Conservation (phyloP, 306 rosid species). For the Inga oerstediana region DNA sequence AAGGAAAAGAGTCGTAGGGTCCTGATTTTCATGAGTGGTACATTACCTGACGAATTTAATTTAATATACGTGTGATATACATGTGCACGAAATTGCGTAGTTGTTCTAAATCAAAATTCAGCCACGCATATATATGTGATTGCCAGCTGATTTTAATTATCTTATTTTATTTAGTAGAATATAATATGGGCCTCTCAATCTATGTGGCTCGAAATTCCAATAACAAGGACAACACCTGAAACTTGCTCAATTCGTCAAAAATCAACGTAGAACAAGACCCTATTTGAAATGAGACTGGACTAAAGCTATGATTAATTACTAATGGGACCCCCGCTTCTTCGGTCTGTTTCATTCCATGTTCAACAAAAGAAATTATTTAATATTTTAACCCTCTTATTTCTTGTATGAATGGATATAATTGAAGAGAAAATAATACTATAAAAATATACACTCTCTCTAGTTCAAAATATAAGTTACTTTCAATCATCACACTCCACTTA, state of each 20-base stretch:
- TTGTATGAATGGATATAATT: too few species aligned
- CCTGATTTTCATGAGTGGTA: conserved; percentile 16
- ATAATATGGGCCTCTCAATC: not conserved
- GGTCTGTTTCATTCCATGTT: not conserved
- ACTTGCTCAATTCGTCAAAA: conserved; percentile 1
- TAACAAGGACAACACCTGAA: conserved; percentile 21
- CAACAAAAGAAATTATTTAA: too few species aligned
- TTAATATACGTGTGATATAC: not conserved
- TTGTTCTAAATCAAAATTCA: conserved; percentile 12
- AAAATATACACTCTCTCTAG: too few species aligned
- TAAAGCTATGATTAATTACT: not conserved
- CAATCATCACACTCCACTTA: too few species aligned
- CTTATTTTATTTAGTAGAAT: not conserved
- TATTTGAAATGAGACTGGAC: conserved; percentile 31
- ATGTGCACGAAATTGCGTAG: conserved; percentile 25
- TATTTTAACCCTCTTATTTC: too few species aligned
- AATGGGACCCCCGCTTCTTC: not conserved
- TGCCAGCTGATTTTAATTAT: not conserved
- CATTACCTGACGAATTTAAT: conserved; percentile 16
- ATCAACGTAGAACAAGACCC: not conserved
- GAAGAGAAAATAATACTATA: too few species aligned
- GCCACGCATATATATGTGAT: not conserved
- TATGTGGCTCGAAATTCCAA: not conserved
- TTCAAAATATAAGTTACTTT: too few species aligned
- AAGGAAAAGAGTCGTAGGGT: conserved; percentile 15